phyloP scores from a whole-genome alignment of 345 rosid species.

The rapeseed (Brassica napus) region Da-Ae NC_063435.1:26996001-26996500 shows the following conservation, averaged over 20 bases:
- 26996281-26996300: slow-evolving; percentile 38
- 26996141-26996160: slow-evolving; percentile 37
- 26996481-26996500: slow-evolving; percentile 17
- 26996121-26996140: slow-evolving; percentile 32
- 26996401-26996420: slow-evolving; percentile 43
- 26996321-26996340: slow-evolving; percentile 44
- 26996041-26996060: slow-evolving; percentile 49
- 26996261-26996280: slow-evolving; percentile 34
- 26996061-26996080: slow-evolving; percentile 43
- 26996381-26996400: slow-evolving; percentile 59
- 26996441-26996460: slow-evolving; percentile 43
- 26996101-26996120: slow-evolving; percentile 50
- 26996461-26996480: slow-evolving; percentile 47
- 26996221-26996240: slow-evolving; percentile 40
- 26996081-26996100: slow-evolving; percentile 31
- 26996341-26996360: slow-evolving; percentile 31
- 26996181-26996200: slow-evolving; percentile 59
- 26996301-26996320: slow-evolving; percentile 20
- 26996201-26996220: slow-evolving; percentile 19
- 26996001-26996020: slow-evolving; percentile 40
- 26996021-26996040: slow-evolving; percentile 9
- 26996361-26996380: slow-evolving; percentile 40
- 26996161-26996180: slow-evolving; percentile 53
- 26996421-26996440: slow-evolving; percentile 25
- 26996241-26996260: slow-evolving; percentile 52